Percentiles rank a stretch among this genome's conserved stretches.
These are phyloP conservation scores for Chlorociboria aeruginascens DNA, from an alignment of 495 filamentous ascomycete species.

Conservation along the genomic window DNA sequence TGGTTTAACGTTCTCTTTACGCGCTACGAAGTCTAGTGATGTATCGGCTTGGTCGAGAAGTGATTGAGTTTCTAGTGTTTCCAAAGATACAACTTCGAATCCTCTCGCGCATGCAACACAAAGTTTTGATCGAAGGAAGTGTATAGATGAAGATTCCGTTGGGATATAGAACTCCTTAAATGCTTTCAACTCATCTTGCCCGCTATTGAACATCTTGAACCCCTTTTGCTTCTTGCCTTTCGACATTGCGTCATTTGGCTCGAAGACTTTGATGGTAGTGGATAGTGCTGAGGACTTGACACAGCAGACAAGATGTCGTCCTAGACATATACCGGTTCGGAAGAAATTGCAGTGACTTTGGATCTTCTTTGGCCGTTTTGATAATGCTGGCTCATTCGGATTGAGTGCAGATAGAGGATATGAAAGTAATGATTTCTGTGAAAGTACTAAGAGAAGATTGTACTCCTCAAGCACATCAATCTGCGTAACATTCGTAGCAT, in stretches of 20 bases:
- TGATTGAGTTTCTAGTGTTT: slow-evolving; percentile 94
- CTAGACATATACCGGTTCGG: slow-evolving; percentile 89
- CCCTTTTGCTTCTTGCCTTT: slow-evolving; percentile 86
- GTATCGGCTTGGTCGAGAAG: slow-evolving; percentile 97
- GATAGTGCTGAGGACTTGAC: slow-evolving; percentile 84
- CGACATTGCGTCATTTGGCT: slow-evolving; percentile 84
- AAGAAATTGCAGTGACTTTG: slow-evolving; percentile 96
- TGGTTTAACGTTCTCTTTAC: slow-evolving; percentile 87
- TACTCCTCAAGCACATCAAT: slow-evolving; percentile 96
- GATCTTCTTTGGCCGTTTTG: slow-evolving; percentile 92
- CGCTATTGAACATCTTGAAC: slow-evolving; percentile 88
- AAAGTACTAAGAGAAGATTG: slow-evolving; percentile 77
- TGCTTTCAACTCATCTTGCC: slow-evolving; percentile 86
- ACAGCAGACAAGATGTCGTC: slow-evolving; percentile 86
- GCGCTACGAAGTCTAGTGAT: slow-evolving; percentile 88
- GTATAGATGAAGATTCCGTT: slow-evolving; percentile 88
- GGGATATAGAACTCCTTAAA: slow-evolving; percentile 99
- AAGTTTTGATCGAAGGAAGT: slow-evolving; percentile 92
- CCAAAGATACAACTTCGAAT: slow-evolving; percentile 93
- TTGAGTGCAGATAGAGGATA: slow-evolving; percentile 77
- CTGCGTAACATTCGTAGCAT: slow-evolving; percentile 79
- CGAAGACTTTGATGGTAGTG: slow-evolving; percentile 94
- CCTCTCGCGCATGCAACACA: slow-evolving; percentile 92
- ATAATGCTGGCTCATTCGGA: slow-evolving; percentile 60
- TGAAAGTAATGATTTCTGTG: slow-evolving; percentile 81